Evolutionary conservation across 768 basidiomycete genomes (phyloP).

Genomic region (Pisolithus microcarpus): DNA sequence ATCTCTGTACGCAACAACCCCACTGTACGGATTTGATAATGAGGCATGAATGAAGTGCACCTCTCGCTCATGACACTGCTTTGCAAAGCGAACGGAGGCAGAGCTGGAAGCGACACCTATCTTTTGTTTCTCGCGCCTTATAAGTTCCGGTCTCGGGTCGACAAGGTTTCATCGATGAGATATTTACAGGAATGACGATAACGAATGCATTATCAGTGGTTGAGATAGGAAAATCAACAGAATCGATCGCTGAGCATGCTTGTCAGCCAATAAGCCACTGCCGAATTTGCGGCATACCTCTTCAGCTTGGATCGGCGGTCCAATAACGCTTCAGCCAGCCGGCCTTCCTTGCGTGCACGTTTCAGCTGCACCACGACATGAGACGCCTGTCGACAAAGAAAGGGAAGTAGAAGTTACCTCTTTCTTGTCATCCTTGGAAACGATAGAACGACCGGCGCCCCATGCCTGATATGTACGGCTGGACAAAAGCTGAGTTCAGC

Average conservation of each 20-base stretch:
- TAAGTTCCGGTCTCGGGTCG: not conserved
- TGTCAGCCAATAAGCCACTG: slow-evolving; percentile 3
- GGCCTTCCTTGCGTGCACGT: slow-evolving; percentile 69
- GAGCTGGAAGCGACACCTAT: not conserved
- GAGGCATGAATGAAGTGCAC: slow-evolving; percentile 9
- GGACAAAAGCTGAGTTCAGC: slow-evolving; percentile 3
- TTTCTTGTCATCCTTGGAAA: slow-evolving; percentile 64
- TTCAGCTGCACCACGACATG: slow-evolving; percentile 49
- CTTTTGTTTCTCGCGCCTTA: not conserved
- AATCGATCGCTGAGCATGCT: slow-evolving; percentile 35
- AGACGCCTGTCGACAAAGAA: slow-evolving; percentile 1
- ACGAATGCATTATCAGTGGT: slow-evolving; percentile 9
- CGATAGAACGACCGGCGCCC: slow-evolving; percentile 72
- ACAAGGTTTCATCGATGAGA: slow-evolving; percentile 8
- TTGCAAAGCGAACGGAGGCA: not conserved
- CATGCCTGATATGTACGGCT: slow-evolving; percentile 76
- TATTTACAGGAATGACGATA: slow-evolving; percentile 5
- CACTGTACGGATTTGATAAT: not conserved
- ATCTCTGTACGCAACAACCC: not conserved
- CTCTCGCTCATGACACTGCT: slow-evolving; percentile 1
- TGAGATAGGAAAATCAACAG: slow-evolving; percentile 25
- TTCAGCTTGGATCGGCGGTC: slow-evolving; percentile 80
- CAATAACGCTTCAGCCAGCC: slow-evolving; percentile 72
- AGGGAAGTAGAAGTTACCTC: slow-evolving; percentile 40
- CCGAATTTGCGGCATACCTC: slow-evolving; percentile 40